Percentiles rank a stretch among this genome's conserved stretches.
phyloP scores from a whole-genome alignment of 2,329 filamentous ascomycete species.

The Dactylellina leptospora region DNA sequence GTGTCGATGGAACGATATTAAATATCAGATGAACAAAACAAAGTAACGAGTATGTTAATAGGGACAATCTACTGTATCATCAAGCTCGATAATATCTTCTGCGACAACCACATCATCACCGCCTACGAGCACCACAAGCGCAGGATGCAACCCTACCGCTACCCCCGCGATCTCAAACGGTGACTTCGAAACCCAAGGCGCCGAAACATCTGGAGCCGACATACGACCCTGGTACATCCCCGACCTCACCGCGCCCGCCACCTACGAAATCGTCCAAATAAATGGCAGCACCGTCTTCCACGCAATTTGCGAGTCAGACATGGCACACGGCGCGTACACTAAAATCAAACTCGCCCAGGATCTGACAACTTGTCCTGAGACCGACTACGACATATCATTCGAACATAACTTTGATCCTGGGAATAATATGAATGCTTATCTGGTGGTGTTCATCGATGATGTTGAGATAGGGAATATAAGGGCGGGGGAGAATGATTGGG shows the following conservation, averaged over 20 bases:
- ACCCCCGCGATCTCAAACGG: conserved; percentile 28
- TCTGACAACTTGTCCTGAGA: conserved; percentile 8
- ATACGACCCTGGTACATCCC: conserved; percentile 36
- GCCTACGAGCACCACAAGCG: not conserved
- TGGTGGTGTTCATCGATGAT: conserved; percentile 19
- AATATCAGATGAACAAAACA: not conserved
- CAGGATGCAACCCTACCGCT: conserved; percentile 1
- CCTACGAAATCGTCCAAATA: conserved; percentile 21
- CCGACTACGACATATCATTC: conserved; percentile 22
- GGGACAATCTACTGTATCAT: not conserved
- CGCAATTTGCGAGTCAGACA: conserved; percentile 22
- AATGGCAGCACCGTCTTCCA: conserved; percentile 25
- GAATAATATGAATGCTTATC: conserved; percentile 17
- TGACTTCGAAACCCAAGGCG: conserved; percentile 6
- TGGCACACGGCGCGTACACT: conserved; percentile 27
- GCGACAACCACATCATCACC: not conserved
- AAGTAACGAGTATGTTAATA: conserved; percentile 7
- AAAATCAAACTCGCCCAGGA: conserved; percentile 41
- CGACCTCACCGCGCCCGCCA: conserved; percentile 27
- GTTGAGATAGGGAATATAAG: conserved; percentile 25
- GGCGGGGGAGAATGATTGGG: conserved; percentile 6
- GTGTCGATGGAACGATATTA: too few relatives aligned
- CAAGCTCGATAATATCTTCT: not conserved
- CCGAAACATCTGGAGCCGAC: conserved; percentile 5
- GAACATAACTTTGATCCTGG: conserved; percentile 18